Percentiles rank a stretch among this genome's conserved stretches.
phyloP scores from a whole-genome alignment of 2,329 filamentous ascomycete genomes.

The Aspergillus fijiensis region DNA sequence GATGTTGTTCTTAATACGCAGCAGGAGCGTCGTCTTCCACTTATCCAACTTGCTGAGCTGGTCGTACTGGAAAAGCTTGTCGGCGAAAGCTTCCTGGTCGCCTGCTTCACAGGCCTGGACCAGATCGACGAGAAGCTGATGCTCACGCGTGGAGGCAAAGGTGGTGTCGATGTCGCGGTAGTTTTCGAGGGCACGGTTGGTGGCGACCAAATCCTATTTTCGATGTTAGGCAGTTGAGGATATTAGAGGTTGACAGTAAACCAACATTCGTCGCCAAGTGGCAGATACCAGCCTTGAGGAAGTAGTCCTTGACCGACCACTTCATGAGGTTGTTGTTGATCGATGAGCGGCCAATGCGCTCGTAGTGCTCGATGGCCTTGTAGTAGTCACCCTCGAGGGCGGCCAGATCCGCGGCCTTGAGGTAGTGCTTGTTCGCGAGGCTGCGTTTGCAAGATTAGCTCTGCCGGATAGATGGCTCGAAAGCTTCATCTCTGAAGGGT shows the following conservation, averaged over 20 bases:
- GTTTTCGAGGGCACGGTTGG: constrained; percentile 74
- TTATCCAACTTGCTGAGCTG: constrained; percentile 92
- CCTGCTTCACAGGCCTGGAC: constrained; percentile 71
- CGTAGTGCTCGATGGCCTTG: constrained; percentile 77
- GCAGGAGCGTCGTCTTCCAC: constrained; percentile 88
- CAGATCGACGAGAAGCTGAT: constrained; percentile 76
- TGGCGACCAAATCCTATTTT: constrained; percentile 68
- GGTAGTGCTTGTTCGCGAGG: constrained; percentile 87
- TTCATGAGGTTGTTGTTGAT: constrained; percentile 90
- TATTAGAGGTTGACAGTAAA: background rate
- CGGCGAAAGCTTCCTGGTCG: constrained; percentile 78
- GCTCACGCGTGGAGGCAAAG: constrained; percentile 76
- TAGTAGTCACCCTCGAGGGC: constrained; percentile 82
- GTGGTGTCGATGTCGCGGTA: constrained; percentile 77
- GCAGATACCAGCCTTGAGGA: constrained; percentile 91
- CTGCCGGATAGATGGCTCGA: background rate
- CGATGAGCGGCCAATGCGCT: constrained; percentile 74
- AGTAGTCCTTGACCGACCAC: constrained; percentile 93
- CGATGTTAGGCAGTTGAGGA: background rate
- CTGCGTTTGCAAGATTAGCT: constrained; percentile 41
- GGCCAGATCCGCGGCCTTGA: constrained; percentile 86
- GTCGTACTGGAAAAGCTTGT: constrained; percentile 85
- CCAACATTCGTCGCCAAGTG: constrained; percentile 65
- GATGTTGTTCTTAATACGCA: constrained; percentile 81
- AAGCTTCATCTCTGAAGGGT: background rate